Percentiles rank a stretch among this genome's conserved stretches.
Evolutionary conservation across 129 eudicot species (phyloP).

Genomic region (Glebionis coronaria): DNA sequence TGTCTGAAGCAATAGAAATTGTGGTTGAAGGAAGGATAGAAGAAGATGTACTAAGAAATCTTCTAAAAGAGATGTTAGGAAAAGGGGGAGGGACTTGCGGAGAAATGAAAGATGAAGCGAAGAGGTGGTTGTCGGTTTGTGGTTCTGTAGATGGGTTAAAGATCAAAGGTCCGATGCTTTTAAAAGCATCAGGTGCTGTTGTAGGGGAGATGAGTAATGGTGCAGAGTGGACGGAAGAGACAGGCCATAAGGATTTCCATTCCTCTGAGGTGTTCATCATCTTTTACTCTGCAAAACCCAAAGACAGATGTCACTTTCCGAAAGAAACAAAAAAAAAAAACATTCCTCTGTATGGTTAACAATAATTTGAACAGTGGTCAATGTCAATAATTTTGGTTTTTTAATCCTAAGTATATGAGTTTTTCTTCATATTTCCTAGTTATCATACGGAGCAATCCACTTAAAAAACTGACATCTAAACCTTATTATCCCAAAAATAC

Average conservation of each 20-base stretch:
- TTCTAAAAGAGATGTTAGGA: slow-evolving; percentile 11
- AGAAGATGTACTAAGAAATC: slow-evolving; percentile 20
- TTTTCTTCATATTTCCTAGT: too few relatives aligned
- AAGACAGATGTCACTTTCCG: background rate
- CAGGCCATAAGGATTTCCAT: slow-evolving; percentile 40
- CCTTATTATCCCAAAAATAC: too few relatives aligned
- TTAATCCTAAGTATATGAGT: too few relatives aligned
- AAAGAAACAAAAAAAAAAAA: too few relatives aligned
- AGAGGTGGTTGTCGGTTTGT: slow-evolving; percentile 19
- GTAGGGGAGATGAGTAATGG: slow-evolving; percentile 18
- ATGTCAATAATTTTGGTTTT: too few relatives aligned
- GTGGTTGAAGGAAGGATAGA: slow-evolving; percentile 23
- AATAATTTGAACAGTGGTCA: too few relatives aligned
- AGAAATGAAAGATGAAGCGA: slow-evolving; percentile 20
- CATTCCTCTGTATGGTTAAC: too few relatives aligned
- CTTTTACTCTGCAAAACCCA: slow-evolving; percentile 9
- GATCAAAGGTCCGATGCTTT: slow-evolving; percentile 37
- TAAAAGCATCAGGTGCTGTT: background rate
- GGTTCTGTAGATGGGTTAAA: slow-evolving; percentile 14
- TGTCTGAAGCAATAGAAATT: slow-evolving; percentile 13
- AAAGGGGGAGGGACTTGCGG: slow-evolving; percentile 29
- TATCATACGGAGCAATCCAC: too few relatives aligned
- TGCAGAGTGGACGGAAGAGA: slow-evolving; percentile 28
- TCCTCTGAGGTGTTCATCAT: slow-evolving; percentile 32
- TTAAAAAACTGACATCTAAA: too few relatives aligned